Conservation (phyloP, 2,329 filamentous ascomycete species). For the Fusarium nodosum region DNA sequence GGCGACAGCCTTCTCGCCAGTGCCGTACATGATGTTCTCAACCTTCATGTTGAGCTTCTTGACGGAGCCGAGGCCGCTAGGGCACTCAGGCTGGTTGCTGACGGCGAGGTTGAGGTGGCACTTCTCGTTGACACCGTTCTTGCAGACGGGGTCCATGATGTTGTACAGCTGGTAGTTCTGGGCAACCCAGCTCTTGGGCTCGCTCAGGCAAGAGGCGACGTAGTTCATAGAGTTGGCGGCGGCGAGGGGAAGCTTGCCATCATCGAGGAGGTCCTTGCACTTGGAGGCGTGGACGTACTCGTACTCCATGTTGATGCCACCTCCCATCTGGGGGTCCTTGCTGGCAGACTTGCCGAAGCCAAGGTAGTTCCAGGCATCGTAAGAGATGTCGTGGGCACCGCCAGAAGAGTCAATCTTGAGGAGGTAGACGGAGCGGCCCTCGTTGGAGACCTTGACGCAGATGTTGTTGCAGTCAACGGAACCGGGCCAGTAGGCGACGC, state of each 20-base stretch:
- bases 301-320: slow-evolving; percentile 65
- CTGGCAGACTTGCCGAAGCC: slow-evolving; percentile 63
- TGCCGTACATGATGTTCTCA: slow-evolving; percentile 66
- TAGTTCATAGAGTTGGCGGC: slow-evolving; percentile 71
- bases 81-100: slow-evolving; percentile 67
- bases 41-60: slow-evolving; percentile 55
- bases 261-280: slow-evolving; percentile 65
- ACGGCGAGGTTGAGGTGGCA: slow-evolving; percentile 63
- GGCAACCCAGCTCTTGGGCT: slow-evolving; percentile 64
- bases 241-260: slow-evolving; percentile 65
- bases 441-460: slow-evolving; percentile 67
- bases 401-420: slow-evolving; percentile 69
- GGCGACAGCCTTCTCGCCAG: slow-evolving; percentile 56
- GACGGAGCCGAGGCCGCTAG: slow-evolving; percentile 58
- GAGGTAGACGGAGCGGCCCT: slow-evolving; percentile 66
- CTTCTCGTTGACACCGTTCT: slow-evolving; percentile 64
- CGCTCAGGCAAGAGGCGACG: slow-evolving; percentile 61
- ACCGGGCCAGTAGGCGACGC: slow-evolving; percentile 71
- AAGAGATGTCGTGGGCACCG: slow-evolving; percentile 70
- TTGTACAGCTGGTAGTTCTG: slow-evolving; percentile 68
- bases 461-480: slow-evolving; percentile 67
- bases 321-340: slow-evolving; percentile 61
- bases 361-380: slow-evolving; percentile 73
- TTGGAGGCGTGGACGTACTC: slow-evolving; percentile 62
- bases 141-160: slow-evolving; percentile 65